Conservation (phyloP, 495 filamentous ascomycete genomes). For the Tuber magnatum region DNA sequence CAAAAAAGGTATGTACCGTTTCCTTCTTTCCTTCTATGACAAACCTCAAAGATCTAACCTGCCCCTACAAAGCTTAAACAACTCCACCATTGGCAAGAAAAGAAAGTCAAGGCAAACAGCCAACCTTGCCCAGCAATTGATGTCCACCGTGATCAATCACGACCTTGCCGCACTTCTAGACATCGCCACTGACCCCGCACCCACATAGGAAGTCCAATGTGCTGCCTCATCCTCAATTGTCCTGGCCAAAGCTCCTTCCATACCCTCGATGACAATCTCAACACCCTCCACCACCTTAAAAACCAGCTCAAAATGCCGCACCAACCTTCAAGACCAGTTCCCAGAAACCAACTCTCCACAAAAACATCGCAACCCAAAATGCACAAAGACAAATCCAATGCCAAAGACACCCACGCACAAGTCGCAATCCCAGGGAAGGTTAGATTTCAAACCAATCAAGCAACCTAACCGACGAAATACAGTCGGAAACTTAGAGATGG, state of each 20-base stretch:
- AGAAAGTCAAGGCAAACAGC: conserved; percentile 36
- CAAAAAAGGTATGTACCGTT: conserved; percentile 24
- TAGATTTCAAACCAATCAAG: conserved; percentile 22
- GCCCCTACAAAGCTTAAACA: conserved; percentile 25
- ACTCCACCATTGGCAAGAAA: conserved; percentile 32
- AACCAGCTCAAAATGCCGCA: conserved; percentile 5
- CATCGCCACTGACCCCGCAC: conserved; percentile 5
- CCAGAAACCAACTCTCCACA: conserved; percentile 21
- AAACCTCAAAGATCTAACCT: conserved; percentile 9
- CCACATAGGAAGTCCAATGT: neutral
- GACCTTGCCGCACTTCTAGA: conserved; percentile 30
- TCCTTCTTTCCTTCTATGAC: neutral
- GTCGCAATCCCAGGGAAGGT: conserved; percentile 17
- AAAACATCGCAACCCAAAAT: conserved; percentile 26
- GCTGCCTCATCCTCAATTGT: neutral
- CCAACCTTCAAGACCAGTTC: conserved; percentile 15
- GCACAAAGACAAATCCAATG: conserved; percentile 21
- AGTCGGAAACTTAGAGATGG: neutral
- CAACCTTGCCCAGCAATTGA: conserved; percentile 27
- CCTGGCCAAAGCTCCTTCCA: conserved; percentile 9
- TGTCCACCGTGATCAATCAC: conserved; percentile 32
- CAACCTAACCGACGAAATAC: conserved; percentile 10
- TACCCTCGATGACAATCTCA: conserved; percentile 9
- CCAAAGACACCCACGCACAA: conserved; percentile 12
- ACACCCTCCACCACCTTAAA: neutral